These are phyloP conservation scores for Penicillium palitans DNA, from an alignment of 2,329 filamentous ascomycete species.

Conservation along the genomic window DNA sequence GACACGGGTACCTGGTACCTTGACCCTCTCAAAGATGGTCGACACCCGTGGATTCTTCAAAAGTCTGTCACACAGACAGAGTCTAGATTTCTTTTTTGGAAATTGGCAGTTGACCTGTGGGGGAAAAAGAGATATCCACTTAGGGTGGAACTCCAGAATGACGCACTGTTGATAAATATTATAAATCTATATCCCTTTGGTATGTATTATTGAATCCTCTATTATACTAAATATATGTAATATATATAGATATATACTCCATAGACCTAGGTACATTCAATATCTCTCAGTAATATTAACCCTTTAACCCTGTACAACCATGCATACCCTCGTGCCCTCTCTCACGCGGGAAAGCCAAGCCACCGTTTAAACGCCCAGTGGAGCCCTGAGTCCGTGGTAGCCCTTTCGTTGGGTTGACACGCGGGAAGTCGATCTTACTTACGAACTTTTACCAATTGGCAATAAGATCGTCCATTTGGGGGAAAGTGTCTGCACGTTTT, in stretches of 20 bases:
- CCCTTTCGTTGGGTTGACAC: slow-evolving; percentile 20
- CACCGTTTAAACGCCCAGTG: slow-evolving; percentile 26
- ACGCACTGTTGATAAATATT: not conserved
- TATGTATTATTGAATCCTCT: not conserved
- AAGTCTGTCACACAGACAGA: slow-evolving; percentile 4
- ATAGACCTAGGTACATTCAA: no score
- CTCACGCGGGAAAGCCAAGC: slow-evolving; percentile 12
- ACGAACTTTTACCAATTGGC: slow-evolving; percentile 6
- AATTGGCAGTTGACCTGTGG: slow-evolving; percentile 14
- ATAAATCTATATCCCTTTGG: not conserved
- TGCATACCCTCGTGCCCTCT: slow-evolving; percentile 12
- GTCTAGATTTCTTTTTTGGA: slow-evolving; percentile 10
- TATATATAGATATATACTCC: no score
- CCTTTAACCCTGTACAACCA: not conserved
- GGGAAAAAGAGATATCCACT: slow-evolving; percentile 3
- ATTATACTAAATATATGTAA: no score
- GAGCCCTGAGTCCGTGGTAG: slow-evolving; percentile 8
- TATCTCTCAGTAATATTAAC: not conserved
- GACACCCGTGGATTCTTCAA: not conserved
- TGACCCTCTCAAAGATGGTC: slow-evolving; percentile 1
- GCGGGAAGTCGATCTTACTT: slow-evolving; percentile 24
- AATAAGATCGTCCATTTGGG: not conserved
- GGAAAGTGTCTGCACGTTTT: not conserved
- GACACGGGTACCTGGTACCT: slow-evolving; percentile 24
- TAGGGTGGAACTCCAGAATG: not conserved